Evolutionary conservation across 164 flowering plant genomes (phyloP).

Genomic region (Kingdonia uniflora): DNA sequence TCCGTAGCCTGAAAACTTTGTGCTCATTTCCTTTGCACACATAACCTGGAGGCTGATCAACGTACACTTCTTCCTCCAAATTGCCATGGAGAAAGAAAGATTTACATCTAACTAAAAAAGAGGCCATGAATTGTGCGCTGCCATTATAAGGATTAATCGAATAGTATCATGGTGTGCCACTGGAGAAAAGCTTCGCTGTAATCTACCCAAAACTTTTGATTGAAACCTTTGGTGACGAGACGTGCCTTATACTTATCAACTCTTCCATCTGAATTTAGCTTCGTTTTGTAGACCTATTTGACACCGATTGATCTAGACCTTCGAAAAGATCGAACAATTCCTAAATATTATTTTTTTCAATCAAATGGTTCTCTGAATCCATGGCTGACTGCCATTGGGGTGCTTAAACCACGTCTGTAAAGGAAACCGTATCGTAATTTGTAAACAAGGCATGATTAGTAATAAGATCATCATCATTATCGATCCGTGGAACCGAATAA

Average conservation of each 20-base stretch:
- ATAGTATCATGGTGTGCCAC: conserved; percentile 1
- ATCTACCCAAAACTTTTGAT: neutral
- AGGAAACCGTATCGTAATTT: neutral
- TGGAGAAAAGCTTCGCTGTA: conserved; percentile 1
- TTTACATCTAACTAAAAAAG: neutral
- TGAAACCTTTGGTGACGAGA: neutral
- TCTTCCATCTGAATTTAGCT: neutral
- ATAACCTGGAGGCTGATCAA: neutral
- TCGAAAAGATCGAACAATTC: neutral
- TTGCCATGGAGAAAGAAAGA: neutral
- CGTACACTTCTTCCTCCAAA: neutral
- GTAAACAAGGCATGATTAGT: too few species aligned
- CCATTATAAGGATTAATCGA: neutral
- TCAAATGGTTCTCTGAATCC: neutral
- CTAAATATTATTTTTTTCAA: neutral
- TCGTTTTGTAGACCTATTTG: conserved; percentile 1
- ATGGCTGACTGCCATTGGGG: neutral
- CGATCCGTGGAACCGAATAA: too few species aligned
- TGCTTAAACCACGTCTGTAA: neutral
- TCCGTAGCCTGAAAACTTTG: neutral
- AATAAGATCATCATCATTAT: too few species aligned
- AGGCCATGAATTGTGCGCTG: neutral
- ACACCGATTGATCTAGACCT: neutral
- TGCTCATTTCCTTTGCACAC: neutral
- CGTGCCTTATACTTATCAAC: conserved; percentile 1